These are phyloP conservation scores for Zymoseptoria crescenta DNA, from an alignment of 2,329 filamentous ascomycete genomes.

Conservation along the genomic window DNA sequence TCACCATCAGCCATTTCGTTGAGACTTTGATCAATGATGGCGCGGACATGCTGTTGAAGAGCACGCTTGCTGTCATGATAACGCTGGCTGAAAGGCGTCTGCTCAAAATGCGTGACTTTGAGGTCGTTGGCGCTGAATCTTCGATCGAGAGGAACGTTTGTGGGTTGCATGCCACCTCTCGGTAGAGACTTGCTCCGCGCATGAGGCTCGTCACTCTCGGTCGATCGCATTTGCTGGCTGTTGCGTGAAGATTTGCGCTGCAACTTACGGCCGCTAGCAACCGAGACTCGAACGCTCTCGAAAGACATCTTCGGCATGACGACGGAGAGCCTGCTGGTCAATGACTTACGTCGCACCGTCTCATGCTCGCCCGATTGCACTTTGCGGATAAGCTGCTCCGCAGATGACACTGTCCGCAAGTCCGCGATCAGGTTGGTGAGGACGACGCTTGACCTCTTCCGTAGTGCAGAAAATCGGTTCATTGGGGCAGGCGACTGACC, in stretches of 20 bases:
- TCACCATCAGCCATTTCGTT: slow-evolving; percentile 18
- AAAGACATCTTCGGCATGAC: slow-evolving; percentile 3
- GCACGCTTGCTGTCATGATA: slow-evolving; percentile 24
- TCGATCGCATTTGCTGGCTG: background rate
- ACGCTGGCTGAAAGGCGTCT: slow-evolving; percentile 26
- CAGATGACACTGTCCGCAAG: background rate
- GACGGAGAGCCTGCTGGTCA: background rate
- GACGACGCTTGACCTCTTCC: slow-evolving; percentile 9
- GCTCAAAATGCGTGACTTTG: slow-evolving; percentile 24
- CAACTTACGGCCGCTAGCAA: background rate
- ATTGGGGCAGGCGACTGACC: background rate
- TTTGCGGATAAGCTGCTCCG: background rate
- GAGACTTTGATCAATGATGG: slow-evolving; percentile 19
- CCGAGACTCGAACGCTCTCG: background rate
- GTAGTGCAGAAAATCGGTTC: background rate
- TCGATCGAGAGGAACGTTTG: background rate
- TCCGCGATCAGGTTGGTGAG: background rate
- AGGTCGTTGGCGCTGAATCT: slow-evolving; percentile 9
- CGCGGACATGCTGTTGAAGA: slow-evolving; percentile 19
- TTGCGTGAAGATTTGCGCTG: background rate
- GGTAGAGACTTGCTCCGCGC: background rate
- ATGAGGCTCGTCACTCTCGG: background rate
- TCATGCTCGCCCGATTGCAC: background rate
- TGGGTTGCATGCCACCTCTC: background rate
- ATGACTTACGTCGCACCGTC: background rate